phyloP scores from a whole-genome alignment of 495 filamentous ascomycete species.

The Aspergillus mulundensis region DNA sequence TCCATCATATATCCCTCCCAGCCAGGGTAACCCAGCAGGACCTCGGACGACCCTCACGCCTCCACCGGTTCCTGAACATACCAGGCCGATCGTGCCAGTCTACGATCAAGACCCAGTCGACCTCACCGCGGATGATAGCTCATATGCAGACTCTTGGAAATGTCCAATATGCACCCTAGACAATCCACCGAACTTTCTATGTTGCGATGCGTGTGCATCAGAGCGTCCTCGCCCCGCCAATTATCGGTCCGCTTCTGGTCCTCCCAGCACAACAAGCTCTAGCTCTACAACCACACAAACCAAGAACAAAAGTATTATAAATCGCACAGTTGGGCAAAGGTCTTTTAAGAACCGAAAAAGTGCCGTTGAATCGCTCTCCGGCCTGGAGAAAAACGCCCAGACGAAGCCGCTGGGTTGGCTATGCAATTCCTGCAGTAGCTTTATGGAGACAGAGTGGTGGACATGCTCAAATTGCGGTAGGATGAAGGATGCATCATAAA shows the following conservation, averaged over 20 bases:
- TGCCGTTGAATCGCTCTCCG: constrained; percentile 34
- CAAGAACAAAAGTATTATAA: constrained; percentile 24
- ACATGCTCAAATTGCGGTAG: constrained; percentile 66
- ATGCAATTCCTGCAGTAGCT: constrained; percentile 60
- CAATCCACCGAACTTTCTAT: constrained; percentile 64
- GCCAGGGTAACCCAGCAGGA: constrained; percentile 56
- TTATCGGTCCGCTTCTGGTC: constrained; percentile 16
- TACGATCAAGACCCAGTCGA: constrained; percentile 11
- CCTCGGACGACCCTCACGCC: constrained; percentile 32
- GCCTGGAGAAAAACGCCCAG: constrained; percentile 35
- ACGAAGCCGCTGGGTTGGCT: constrained; percentile 60
- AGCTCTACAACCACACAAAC: constrained; percentile 12
- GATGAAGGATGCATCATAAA: constrained; percentile 48
- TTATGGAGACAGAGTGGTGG: constrained; percentile 73
- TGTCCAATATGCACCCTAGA: constrained; percentile 80
- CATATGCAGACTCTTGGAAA: constrained; percentile 55
- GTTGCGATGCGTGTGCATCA: constrained; percentile 73
- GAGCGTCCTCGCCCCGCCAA: constrained; percentile 51
- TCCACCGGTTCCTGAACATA: constrained; percentile 19
- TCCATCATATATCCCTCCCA: constrained; percentile 59
- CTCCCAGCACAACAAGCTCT: constrained; percentile 5
- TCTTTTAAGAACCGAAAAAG: constrained; percentile 35
- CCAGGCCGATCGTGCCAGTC: constrained; percentile 14
- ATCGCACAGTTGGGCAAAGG: constrained; percentile 12
- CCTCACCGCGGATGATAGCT: constrained; percentile 24